These are phyloP conservation scores for Cyberlindnera maritima DNA, from an alignment of 805 yeast species.

Conservation along the genomic window DNA sequence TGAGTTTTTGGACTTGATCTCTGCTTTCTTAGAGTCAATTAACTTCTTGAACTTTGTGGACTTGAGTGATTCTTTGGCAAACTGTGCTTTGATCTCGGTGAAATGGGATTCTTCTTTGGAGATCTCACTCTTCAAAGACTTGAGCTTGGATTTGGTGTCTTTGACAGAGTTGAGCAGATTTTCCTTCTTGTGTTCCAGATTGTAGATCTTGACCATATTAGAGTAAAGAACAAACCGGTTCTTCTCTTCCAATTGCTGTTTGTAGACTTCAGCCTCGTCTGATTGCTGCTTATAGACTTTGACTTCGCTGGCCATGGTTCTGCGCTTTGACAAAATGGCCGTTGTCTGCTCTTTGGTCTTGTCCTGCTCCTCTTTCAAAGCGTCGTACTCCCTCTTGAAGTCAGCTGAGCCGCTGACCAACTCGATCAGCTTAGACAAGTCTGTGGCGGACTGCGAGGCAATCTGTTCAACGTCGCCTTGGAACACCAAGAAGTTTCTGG, in stretches of 20 bases:
- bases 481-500: constrained; percentile 87
- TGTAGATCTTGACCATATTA: constrained; percentile 68
- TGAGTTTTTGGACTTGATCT: constrained; percentile 42
- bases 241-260: constrained; percentile 49
- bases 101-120: constrained; percentile 36
- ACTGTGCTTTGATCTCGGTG: constrained; percentile 38
- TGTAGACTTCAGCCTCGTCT: constrained; percentile 66
- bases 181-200: constrained; percentile 43
- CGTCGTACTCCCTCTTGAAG: constrained; percentile 62
- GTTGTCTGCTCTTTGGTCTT: constrained; percentile 62
- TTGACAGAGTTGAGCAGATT: constrained; percentile 24
- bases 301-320: constrained; percentile 69
- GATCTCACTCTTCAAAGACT: constrained; percentile 34
- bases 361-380: constrained; percentile 59
- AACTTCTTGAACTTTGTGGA: constrained; percentile 39
- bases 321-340: constrained; percentile 61
- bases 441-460: constrained; percentile 81
- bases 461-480: constrained; percentile 96
- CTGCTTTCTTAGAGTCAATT: constrained; percentile 34
- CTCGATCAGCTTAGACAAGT: constrained; percentile 73
- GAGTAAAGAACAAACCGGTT: constrained; percentile 43
- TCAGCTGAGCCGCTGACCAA: constrained; percentile 81
- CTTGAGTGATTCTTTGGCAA: constrained; percentile 44
- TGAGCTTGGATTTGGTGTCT: constrained; percentile 28
- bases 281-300: constrained; percentile 77